Evolutionary conservation across 164 flowering plant species (phyloP), one percentile per base, ranked within the genome.

Genomic region (Magnolia changhungtana): DNA sequence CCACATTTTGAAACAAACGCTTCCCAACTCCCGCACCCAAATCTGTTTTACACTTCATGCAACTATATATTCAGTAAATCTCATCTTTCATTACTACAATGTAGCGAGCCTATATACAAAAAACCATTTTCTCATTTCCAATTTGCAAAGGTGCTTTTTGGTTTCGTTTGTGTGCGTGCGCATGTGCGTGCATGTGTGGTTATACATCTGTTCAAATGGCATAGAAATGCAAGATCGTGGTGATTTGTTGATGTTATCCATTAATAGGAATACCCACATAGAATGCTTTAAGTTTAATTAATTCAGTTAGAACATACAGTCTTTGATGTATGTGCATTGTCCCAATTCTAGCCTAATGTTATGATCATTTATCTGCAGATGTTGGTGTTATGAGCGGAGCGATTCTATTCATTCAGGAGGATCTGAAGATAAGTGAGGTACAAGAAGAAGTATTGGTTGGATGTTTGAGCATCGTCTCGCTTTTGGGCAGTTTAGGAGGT

Each of bases 321-420:
- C 19, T 37, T 1, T 1, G 9, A 37, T 14, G 9, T 20, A 45
- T 2, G 24, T 52, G 14, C 11, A 21, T 23, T 71, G 8, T 9
- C 20, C 37, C 37, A 27, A 24, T 50, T 51, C 21, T 24, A 10
- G 14, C 13, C 59, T 72, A 7, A 65, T 31, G 63, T 59, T 76
- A 21, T 61, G 45, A 61, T 66, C 77, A 61, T 72, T 63, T 4
- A 80, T 83, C 18, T 82, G 78, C 92, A 95, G 98, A 95, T 85
- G 96, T 92, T 7, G 98, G 98, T 58, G 98, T 95, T 24, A 95
- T 93, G 98, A 95, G 98, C 76, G 98, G 98, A 78, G 98, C 97
- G 51, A 87, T 95, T 78, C 64, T 95, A 67, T 95, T 92, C 81
- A 95, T 95, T 70, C 87, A 95, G 72, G 89, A 95, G 78, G 97